Conservation (phyloP, 257 asterid species). For the Solanum ossicruentum region DNA sequence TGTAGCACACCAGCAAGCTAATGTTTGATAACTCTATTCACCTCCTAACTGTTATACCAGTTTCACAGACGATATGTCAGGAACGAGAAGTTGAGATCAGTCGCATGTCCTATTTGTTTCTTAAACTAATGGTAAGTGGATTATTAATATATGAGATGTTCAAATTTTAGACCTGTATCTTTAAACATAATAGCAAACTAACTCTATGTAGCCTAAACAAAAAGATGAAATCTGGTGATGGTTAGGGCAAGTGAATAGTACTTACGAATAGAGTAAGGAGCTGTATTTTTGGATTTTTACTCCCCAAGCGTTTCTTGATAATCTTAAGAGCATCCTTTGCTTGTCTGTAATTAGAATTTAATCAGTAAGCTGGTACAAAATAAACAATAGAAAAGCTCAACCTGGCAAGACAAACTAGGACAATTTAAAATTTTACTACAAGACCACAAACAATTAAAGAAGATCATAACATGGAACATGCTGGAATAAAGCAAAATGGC, state of each 20-base stretch:
- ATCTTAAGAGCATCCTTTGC: slow-evolving; percentile 84
- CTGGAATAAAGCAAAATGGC: no score
- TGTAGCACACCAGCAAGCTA: background rate
- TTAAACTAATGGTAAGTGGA: background rate
- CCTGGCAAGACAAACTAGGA: background rate
- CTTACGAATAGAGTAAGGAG: slow-evolving; percentile 85
- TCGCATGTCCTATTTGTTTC: background rate
- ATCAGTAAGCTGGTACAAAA: slow-evolving; percentile 4
- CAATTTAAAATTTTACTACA: background rate
- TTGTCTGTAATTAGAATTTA: slow-evolving; percentile 48
- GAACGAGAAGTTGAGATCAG: background rate
- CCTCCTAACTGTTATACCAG: background rate
- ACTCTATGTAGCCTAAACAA: background rate
- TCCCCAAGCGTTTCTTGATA: slow-evolving; percentile 76
- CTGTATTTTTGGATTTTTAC: slow-evolving; percentile 82
- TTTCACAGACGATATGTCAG: background rate
- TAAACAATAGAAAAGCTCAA: background rate
- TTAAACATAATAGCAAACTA: background rate
- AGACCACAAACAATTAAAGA: background rate
- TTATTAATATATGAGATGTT: background rate
- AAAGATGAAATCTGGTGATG: background rate
- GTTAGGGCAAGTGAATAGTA: background rate
- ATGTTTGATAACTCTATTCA: background rate
- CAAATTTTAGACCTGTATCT: background rate
- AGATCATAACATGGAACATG: background rate